phyloP scores from a whole-genome alignment of 345 rosid genomes.

The Syzygium oleosum region DNA sequence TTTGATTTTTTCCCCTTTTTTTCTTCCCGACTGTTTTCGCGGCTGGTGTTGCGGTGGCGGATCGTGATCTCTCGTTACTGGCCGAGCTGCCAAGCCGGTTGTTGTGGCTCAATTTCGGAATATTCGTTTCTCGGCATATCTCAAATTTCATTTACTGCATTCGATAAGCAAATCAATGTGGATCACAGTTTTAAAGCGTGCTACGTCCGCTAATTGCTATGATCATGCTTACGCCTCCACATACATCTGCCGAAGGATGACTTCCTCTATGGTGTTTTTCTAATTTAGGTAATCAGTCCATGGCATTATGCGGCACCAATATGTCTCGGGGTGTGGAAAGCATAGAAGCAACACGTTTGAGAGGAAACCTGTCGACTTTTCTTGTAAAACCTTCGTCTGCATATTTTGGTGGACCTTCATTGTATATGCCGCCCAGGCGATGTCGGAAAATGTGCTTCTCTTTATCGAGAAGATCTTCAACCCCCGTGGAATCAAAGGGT shows the following conservation, averaged over 20 bases:
- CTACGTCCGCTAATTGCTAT: neutral
- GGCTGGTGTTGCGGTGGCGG: neutral
- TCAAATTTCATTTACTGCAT: neutral
- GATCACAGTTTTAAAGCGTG: neutral
- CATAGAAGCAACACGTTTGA: slow-evolving; percentile 14
- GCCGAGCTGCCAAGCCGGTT: neutral
- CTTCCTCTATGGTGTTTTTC: neutral
- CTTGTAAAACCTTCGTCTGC: slow-evolving; percentile 9
- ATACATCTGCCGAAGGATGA: neutral
- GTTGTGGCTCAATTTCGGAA: neutral
- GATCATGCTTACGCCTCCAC: neutral
- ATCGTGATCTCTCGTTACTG: neutral
- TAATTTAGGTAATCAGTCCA: slow-evolving; percentile 7
- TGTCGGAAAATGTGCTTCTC: slow-evolving; percentile 22
- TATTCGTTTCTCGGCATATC: neutral
- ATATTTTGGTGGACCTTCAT: slow-evolving; percentile 3
- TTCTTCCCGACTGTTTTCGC: neutral
- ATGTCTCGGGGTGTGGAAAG: slow-evolving; percentile 28
- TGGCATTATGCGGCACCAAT: slow-evolving; percentile 49
- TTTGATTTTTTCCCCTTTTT: neutral
- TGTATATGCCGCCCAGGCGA: slow-evolving; percentile 7
- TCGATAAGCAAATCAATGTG: neutral
- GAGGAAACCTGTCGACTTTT: slow-evolving; percentile 21
- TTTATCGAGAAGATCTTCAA: slow-evolving; percentile 21
- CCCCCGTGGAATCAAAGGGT: slow-evolving; percentile 32